Base-by-base conservation (phyloP, 768 basidiomycete genomes). In the Tulasnella sp. region DNA sequence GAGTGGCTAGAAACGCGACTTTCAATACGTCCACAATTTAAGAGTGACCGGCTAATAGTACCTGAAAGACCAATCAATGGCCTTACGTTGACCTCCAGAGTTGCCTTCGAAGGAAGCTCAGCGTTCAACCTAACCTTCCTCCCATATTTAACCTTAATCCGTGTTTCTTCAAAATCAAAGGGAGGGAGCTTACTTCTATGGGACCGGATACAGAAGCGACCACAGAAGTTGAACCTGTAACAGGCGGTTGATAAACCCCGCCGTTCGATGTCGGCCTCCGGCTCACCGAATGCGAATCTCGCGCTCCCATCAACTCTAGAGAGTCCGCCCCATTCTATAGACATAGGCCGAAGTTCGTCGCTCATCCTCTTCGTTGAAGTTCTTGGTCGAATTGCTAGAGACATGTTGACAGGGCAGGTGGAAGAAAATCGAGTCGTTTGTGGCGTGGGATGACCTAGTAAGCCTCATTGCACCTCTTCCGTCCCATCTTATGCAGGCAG, bases 171-270 rank as follows among this genome's bases (percentile, higher is more conserved):
- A 18, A 12, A 9, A 11, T 6, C 12, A 40, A 48, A 77, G 42
- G 2, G 41, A 48, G 5, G 14, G 28, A 72, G 18, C 60, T 22
- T 37, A 82, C 81, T 82, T 95, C 92, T 72, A 95, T 92, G 28
- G 95, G 95, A 0, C 95, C 95, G 20, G 93, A 94, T 48, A 95
- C 85, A 6, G 94, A 94, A 11, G 92, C 91, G 28, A 95, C 85
- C 3, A 91, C 84, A n/a, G 84, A 80, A 5, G 87, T 88, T 6
- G 85, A 82, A 28, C 88, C 93, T 85, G 83, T 64, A 14, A 14
- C 24, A 12, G 42, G 24, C 16, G 22, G 48, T n/a, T 75, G 22
- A 37, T 74, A 81, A 54, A 31, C 34, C 31, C 22, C 31, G 16
- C 18, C 41, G 37, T n/a, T 76, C 16, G 73, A 42, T 34, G 8